phyloP scores from a whole-genome alignment of 805 yeast species.

The Candida insectorum region DNA sequence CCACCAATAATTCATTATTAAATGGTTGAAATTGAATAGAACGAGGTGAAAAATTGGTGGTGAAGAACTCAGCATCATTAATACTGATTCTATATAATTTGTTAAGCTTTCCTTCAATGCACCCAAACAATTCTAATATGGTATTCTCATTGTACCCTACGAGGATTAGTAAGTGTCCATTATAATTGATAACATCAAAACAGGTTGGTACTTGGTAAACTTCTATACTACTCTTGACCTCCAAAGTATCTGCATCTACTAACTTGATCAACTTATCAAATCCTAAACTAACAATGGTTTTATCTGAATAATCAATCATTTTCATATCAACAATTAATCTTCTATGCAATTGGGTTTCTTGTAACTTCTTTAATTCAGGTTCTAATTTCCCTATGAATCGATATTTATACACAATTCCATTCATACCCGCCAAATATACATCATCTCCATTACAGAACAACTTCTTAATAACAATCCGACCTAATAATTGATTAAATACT shows the following conservation, averaged over 20 bases:
- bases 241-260: constrained; percentile 8
- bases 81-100: constrained; percentile 51
- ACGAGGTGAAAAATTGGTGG: constrained; percentile 61
- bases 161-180: constrained; percentile 39
- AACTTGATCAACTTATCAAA: constrained; percentile 50
- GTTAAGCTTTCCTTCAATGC: constrained; percentile 14
- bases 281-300: constrained; percentile 53
- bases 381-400: constrained; percentile 4
- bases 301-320: constrained; percentile 15
- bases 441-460: constrained; percentile 24
- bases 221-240: constrained; percentile 22
- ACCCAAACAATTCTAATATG: constrained; percentile 32
- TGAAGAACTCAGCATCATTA: constrained; percentile 70
- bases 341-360: constrained; percentile 28
- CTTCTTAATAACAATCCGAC: constrained; percentile 31
- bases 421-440: constrained; percentile 49
- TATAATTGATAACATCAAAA: constrained; percentile 31
- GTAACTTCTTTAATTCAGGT: constrained; percentile 4
- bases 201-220: constrained; percentile 53
- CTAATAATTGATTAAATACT: constrained; percentile 15
- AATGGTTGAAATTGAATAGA: constrained; percentile 11
- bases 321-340: constrained; percentile 39
- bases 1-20: constrained; percentile 38
- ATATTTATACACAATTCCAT: constrained; percentile 35
- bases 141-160: constrained; percentile 62